Conservation (phyloP, 805 yeast genomes). For the Candida qinlingensis region DNA sequence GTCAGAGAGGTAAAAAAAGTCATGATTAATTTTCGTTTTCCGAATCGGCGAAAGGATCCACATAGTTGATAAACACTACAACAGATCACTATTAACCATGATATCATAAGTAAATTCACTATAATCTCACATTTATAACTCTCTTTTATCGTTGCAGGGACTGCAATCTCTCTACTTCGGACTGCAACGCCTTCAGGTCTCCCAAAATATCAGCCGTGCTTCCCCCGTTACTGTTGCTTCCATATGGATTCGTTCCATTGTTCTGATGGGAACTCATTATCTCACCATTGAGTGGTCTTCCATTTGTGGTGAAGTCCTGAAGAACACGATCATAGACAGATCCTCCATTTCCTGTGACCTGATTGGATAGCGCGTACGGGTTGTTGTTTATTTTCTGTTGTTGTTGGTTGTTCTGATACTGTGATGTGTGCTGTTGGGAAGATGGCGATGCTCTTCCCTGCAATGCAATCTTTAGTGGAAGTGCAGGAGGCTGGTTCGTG, state of each 20-base stretch:
- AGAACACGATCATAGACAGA: conserved; percentile 12
- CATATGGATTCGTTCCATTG: no score
- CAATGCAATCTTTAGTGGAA: conserved; percentile 19
- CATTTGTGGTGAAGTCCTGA: conserved; percentile 10
- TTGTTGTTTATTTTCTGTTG: background rate
- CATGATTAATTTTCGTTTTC: no score
- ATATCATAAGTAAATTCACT: no score
- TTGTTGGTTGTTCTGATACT: background rate
- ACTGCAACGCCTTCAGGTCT: conserved; percentile 61
- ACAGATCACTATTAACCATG: no score
- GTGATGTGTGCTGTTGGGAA: background rate
- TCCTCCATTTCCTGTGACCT: background rate
- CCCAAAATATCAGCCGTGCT: conserved; percentile 47
- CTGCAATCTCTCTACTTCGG: conserved; percentile 57
- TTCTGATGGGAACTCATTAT: background rate
- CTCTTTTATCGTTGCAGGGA: background rate
- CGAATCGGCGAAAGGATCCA: no score
- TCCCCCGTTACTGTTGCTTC: background rate
- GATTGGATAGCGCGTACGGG: background rate
- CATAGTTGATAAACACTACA: no score
- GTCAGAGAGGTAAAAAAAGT: no score
- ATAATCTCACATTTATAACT: no score
- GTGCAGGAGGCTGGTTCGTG: conserved; percentile 11
- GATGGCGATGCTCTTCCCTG: background rate
- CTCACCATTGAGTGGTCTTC: conserved; percentile 2